Evolutionary conservation across 2,329 filamentous ascomycete species (phyloP).

Genomic region (Pseudopithomyces chartarum): DNA sequence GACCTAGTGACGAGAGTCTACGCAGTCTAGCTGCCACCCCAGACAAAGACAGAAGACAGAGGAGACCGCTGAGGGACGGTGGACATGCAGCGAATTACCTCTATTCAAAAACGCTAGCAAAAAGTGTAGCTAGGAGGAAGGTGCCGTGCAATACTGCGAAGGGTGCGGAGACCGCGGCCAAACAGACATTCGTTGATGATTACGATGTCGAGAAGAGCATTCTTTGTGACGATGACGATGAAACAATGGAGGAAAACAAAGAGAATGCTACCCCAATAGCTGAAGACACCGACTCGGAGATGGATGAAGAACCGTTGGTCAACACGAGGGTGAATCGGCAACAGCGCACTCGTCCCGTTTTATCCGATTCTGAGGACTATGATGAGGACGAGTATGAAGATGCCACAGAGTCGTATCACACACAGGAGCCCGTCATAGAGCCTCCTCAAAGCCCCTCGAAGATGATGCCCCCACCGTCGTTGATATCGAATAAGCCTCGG

Average conservation of each 20-base stretch:
- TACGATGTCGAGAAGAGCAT: conserved; percentile 38
- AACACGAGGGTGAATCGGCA: conserved; percentile 20
- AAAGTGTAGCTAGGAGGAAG: conserved; percentile 30
- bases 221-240: conserved; percentile 34
- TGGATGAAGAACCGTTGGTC: conserved; percentile 38
- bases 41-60: conserved; percentile 24
- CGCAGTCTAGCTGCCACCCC: conserved; percentile 28
- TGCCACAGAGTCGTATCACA: not conserved
- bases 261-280: conserved; percentile 10
- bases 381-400: conserved; percentile 10
- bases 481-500: conserved; percentile 28
- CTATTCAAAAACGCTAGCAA: conserved; percentile 37
- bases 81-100: conserved; percentile 18
- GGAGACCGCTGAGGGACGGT: conserved; percentile 13
- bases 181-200: conserved; percentile 16
- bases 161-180: conserved; percentile 8
- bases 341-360: conserved; percentile 21
- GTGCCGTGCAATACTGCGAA: conserved; percentile 19
- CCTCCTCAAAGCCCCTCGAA: not conserved
- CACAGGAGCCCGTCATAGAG: not conserved
- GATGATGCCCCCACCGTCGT: conserved; percentile 15
- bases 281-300: conserved; percentile 19
- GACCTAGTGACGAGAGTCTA: conserved; percentile 33
- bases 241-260: conserved; percentile 4
- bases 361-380: conserved; percentile 32